phyloP scores from a whole-genome alignment of 371 early-diverging fungal species.

The Globomyces sp. region DNA sequence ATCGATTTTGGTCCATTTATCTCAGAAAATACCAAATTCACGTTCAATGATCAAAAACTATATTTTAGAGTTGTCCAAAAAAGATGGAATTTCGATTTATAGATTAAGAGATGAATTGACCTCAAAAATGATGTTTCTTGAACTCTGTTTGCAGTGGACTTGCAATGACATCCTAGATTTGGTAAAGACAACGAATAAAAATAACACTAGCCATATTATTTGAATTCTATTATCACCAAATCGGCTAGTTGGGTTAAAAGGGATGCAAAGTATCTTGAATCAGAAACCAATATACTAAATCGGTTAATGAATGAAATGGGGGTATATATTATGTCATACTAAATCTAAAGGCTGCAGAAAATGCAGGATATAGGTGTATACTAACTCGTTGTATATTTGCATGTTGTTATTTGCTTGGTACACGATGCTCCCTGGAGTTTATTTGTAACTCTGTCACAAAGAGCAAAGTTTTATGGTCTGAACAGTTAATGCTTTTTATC shows the following conservation, averaged over 20 bases:
- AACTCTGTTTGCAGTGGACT: not conserved
- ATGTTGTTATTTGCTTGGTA: not conserved
- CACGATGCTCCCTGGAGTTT: not conserved
- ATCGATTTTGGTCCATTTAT: too few species aligned
- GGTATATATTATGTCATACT: not conserved
- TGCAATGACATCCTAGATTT: not conserved
- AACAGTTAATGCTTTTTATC: not conserved
- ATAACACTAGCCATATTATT: too few species aligned
- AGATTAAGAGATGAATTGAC: not conserved
- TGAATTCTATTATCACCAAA: too few species aligned
- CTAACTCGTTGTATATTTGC: not conserved
- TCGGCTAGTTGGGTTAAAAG: too few species aligned
- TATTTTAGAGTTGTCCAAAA: too few species aligned
- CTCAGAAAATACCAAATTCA: too few species aligned
- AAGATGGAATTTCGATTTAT: not conserved
- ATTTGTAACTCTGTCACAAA: not conserved
- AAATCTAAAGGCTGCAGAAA: not conserved
- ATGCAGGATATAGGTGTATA: not conserved
- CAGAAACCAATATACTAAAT: too few species aligned
- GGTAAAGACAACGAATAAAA: not conserved
- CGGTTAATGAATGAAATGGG: too few species aligned
- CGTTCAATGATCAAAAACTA: too few species aligned
- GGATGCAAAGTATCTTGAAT: too few species aligned
- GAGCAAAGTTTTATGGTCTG: not conserved
- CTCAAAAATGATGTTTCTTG: not conserved